phyloP scores from a whole-genome alignment of 2,329 filamentous ascomycete genomes.

The Cercospora sesami region DNA sequence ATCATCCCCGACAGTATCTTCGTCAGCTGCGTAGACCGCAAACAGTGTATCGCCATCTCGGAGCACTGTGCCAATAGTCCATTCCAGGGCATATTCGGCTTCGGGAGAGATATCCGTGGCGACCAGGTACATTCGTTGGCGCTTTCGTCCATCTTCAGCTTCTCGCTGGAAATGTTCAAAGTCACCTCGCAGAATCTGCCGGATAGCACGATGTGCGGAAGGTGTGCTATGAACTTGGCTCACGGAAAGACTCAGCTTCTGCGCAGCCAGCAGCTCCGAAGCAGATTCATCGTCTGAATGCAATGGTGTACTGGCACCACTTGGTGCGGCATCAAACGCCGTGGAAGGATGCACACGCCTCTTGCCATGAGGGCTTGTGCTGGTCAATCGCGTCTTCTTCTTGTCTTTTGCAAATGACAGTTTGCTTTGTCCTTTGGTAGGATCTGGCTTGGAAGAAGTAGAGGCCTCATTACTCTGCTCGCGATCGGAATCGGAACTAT shows the following conservation, averaged over 20 bases:
- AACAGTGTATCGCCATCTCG: constrained; percentile 92
- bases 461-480: constrained; percentile 17
- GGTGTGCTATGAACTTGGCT: constrained; percentile 76
- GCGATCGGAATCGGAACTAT: constrained; percentile 33
- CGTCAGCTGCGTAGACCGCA: constrained; percentile 89
- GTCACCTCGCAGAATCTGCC: constrained; percentile 87
- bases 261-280: constrained; percentile 81
- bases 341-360: constrained; percentile 69
- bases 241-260: constrained; percentile 77
- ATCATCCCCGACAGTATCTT: constrained; percentile 61
- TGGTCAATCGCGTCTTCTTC: constrained; percentile 33
- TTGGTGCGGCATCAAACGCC: constrained; percentile 72
- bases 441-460: constrained; percentile 35
- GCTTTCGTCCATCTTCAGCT: constrained; percentile 73
- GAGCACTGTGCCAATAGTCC: constrained; percentile 93
- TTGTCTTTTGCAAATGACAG: constrained; percentile 32
- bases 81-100: constrained; percentile 91
- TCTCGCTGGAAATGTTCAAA: constrained; percentile 73
- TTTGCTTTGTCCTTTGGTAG: constrained; percentile 39
- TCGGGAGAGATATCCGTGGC: constrained; percentile 93
- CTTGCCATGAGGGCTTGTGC: constrained; percentile 31
- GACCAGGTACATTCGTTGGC: constrained; percentile 88
- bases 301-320: constrained; percentile 61
- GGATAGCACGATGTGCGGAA: constrained; percentile 76
- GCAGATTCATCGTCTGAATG: constrained; percentile 83